These are phyloP conservation scores for Coniochaeta sp. DNA, from an alignment of 2,329 filamentous ascomycete species.

Conservation along the genomic window DNA sequence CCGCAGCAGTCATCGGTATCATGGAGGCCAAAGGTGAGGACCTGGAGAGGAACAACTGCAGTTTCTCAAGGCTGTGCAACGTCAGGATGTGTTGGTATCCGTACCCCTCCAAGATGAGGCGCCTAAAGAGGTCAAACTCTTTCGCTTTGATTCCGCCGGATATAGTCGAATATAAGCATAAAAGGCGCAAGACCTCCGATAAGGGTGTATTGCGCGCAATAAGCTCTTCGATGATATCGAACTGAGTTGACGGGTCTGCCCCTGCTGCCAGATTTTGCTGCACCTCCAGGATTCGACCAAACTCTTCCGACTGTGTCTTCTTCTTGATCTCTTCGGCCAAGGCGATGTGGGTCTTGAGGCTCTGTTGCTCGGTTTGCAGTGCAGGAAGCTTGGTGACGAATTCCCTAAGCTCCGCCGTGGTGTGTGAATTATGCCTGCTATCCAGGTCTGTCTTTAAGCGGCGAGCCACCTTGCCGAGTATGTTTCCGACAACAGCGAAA, in stretches of 20 bases:
- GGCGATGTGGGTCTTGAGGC: constrained; percentile 83
- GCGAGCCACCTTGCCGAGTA: constrained; percentile 85
- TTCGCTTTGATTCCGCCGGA: constrained; percentile 80
- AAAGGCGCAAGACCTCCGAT: constrained; percentile 70
- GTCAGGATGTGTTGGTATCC: constrained; percentile 93
- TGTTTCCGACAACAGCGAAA: constrained; percentile 84
- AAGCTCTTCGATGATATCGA: constrained; percentile 89
- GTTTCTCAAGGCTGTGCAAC: constrained; percentile 77
- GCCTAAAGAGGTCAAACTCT: constrained; percentile 84
- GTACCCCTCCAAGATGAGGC: constrained; percentile 83
- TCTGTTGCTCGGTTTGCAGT: constrained; percentile 90
- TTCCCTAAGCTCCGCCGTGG: constrained; percentile 82
- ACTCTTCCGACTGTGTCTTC: constrained; percentile 80
- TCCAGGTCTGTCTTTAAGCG: constrained; percentile 83
- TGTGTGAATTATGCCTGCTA: constrained; percentile 76
- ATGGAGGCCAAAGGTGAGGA: constrained; percentile 73
- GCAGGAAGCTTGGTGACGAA: constrained; percentile 91
- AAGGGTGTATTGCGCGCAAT: constrained; percentile 80
- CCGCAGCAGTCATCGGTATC: constrained; percentile 63
- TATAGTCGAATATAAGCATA: constrained; percentile 89
- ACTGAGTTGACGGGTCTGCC: constrained; percentile 79
- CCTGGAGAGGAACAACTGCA: constrained; percentile 74
- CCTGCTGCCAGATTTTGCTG: constrained; percentile 94
- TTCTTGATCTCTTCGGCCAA: constrained; percentile 95
- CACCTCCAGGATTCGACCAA: constrained; percentile 81